Conservation (phyloP, 2,329 filamentous ascomycete genomes). For the Xylariales sp. region DNA sequence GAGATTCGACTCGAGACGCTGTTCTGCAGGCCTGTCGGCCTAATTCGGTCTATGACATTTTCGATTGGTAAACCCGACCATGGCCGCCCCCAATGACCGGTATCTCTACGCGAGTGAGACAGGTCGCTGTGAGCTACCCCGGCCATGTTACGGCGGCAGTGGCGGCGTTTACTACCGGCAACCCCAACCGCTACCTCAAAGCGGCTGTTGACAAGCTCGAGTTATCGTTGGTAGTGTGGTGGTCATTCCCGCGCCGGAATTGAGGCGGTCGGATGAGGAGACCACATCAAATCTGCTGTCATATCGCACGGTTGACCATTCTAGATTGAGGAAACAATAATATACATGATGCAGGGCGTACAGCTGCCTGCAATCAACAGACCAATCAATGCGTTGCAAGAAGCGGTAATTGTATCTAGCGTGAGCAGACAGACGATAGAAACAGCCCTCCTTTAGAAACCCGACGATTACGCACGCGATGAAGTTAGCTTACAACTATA, state of each 20-base stretch:
- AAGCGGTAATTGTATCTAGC: conserved; percentile 15
- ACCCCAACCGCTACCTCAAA: conserved; percentile 4
- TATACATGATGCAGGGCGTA: conserved; percentile 31
- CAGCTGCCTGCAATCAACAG: conserved; percentile 30
- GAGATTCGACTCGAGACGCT: conserved; percentile 15
- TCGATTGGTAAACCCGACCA: conserved; percentile 20
- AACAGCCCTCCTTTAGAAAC: conserved; percentile 12
- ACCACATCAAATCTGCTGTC: conserved; percentile 15
- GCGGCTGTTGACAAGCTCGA: conserved; percentile 9
- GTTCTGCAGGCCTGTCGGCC: conserved; percentile 23
- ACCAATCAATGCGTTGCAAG: conserved; percentile 26
- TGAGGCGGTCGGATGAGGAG: conserved; percentile 12
- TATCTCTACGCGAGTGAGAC: conserved; percentile 20
- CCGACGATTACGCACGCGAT: conserved; percentile 10
- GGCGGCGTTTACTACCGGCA: conserved; percentile 15
- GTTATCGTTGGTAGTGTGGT: conserved; percentile 16
- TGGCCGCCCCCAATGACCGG: conserved; percentile 14
- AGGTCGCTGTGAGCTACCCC: conserved; percentile 17
- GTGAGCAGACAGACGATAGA: conserved; percentile 13
- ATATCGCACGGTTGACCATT: conserved; percentile 25
- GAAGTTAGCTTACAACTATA: conserved; percentile 9
- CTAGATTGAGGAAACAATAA: conserved; percentile 22
- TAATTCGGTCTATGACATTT: conserved; percentile 13
- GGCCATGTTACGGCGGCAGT: conserved; percentile 23
- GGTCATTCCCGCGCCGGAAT: conserved; percentile 17